phyloP scores from a whole-genome alignment of 2,329 filamentous ascomycete species.

The Monosporascus sp. region DNA sequence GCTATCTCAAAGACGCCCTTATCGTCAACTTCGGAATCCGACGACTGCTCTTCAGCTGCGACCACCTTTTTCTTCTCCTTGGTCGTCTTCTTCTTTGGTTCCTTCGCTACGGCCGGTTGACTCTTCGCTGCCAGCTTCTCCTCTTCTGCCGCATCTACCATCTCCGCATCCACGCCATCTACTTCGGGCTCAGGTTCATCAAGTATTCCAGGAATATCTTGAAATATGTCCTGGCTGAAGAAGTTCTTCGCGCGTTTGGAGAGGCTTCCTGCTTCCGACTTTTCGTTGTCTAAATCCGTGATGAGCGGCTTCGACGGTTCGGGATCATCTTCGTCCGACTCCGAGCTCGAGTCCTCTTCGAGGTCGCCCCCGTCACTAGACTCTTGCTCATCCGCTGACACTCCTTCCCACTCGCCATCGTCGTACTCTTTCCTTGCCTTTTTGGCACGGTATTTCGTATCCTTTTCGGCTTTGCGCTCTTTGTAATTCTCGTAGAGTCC shows the following conservation, averaged over 20 bases:
- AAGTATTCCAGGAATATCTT: constrained; percentile 65
- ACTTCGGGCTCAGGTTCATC: constrained; percentile 41
- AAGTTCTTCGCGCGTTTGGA: constrained; percentile 82
- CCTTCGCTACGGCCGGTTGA: constrained; percentile 10
- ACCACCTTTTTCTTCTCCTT: constrained; percentile 14
- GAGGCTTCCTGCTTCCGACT: constrained; percentile 51
- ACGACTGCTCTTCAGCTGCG: constrained; percentile 11
- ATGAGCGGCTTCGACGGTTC: constrained; percentile 45
- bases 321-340: constrained; percentile 52
- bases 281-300: constrained; percentile 55
- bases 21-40: constrained; percentile 33
- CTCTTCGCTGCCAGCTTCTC: constrained; percentile 18
- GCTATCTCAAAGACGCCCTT: constrained; percentile 57
- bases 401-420: constrained; percentile 88
- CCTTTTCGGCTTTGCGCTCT: constrained; percentile 69
- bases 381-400: constrained; percentile 62
- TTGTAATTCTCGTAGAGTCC: constrained; percentile 81
- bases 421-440: constrained; percentile 74
- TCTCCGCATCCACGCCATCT: constrained; percentile 23
- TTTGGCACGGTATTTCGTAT: constrained; percentile 88
- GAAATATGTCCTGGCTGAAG: constrained; percentile 93
- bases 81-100: constrained; percentile 17
- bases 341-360: constrained; percentile 58
- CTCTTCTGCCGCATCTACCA: constrained; percentile 22
- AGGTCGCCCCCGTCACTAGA: constrained; percentile 54